Conservation (phyloP, 257 asterid species). For the Scutellaria galericulata region DNA sequence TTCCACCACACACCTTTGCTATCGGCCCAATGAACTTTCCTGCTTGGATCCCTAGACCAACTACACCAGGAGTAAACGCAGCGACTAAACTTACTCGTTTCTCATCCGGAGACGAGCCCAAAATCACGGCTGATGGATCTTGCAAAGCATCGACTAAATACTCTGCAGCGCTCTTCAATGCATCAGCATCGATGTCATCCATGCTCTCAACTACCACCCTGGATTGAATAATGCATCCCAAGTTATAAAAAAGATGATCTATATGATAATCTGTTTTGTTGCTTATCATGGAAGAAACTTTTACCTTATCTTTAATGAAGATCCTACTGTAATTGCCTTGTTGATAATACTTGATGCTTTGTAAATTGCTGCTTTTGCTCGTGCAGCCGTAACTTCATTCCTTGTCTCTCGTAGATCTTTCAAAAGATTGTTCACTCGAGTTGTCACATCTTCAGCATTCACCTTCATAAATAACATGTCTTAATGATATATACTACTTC, state of each 20-base stretch:
- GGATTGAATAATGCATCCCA: conserved; percentile 3
- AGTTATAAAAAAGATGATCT: not conserved
- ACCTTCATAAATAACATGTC: conserved; percentile 50
- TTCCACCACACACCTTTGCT: conserved; percentile 90
- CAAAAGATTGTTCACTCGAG: conserved; percentile 71
- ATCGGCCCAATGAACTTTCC: conserved; percentile 87
- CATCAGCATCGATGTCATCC: conserved; percentile 85
- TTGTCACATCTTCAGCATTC: conserved; percentile 82
- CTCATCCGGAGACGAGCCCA: conserved; percentile 85
- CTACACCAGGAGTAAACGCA: conserved; percentile 81
- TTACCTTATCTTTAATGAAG: conserved; percentile 65
- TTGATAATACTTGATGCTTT: conserved; percentile 68
- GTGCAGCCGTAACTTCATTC: conserved; percentile 76
- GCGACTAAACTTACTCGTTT: conserved; percentile 78
- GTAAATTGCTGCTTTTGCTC: conserved; percentile 79
- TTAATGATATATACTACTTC: not conserved
- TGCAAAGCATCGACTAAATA: conserved; percentile 58
- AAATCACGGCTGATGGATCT: conserved; percentile 87
- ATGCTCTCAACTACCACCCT: conserved; percentile 83
- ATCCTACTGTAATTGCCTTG: conserved; percentile 62
- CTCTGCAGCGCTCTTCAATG: conserved; percentile 84
- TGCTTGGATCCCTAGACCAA: conserved; percentile 76
- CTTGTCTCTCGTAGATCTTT: conserved; percentile 77
- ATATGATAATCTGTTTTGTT: not conserved
- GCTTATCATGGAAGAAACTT: not conserved